Conservation (phyloP, 2,329 filamentous ascomycete genomes). For the Tolypocladium tundrense region DNA sequence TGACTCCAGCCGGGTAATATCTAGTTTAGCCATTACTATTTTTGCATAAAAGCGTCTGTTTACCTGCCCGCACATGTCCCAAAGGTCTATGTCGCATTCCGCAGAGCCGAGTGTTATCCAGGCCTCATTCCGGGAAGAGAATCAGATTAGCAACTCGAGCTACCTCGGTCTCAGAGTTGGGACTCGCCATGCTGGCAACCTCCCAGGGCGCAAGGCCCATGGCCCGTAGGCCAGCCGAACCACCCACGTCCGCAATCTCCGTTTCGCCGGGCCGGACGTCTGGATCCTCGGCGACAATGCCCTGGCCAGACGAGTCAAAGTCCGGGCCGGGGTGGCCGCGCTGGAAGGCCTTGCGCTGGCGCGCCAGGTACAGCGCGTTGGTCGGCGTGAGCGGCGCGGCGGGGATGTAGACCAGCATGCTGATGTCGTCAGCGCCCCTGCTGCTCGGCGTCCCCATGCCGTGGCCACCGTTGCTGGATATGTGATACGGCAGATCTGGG, state of each 20-base stretch:
- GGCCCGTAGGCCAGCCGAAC: conserved; percentile 39
- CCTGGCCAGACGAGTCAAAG: conserved; percentile 43
- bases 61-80: too few species aligned
- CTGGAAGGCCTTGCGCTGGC: conserved; percentile 46
- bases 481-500: conserved; percentile 46
- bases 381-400: conserved; percentile 47
- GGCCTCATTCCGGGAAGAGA: conserved; percentile 2
- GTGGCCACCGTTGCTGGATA: conserved; percentile 28
- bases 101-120: rapidly evolving
- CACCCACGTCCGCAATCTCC: conserved; percentile 40
- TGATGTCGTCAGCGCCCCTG: conserved; percentile 21
- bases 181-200: conserved; percentile 14
- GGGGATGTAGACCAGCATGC: conserved; percentile 44
- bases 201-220: conserved; percentile 48
- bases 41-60: background rate
- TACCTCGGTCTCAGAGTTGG: conserved; percentile 39
- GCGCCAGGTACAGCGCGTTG: conserved; percentile 45
- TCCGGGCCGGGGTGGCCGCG: conserved; percentile 44
- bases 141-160: conserved; percentile 46
- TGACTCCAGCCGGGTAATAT: background rate
- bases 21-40: background rate
- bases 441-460: conserved; percentile 1
- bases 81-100: background rate
- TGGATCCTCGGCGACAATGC: conserved; percentile 38
- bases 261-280: conserved; percentile 36